Evolutionary conservation across 768 basidiomycete species (phyloP).

Genomic region (Coprinellus aureogranulatus): DNA sequence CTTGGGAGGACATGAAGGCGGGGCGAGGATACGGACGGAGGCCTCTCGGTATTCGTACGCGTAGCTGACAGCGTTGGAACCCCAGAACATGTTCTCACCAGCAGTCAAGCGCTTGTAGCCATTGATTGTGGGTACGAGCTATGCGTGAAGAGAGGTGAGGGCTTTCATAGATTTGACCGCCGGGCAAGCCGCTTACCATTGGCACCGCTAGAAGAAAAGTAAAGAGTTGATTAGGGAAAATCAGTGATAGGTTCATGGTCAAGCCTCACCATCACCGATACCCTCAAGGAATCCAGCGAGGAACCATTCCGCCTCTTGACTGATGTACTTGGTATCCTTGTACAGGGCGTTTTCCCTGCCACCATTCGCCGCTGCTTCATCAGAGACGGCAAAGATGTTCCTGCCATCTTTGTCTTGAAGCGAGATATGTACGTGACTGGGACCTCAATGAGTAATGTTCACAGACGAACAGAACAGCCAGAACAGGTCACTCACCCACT

Average conservation of each 20-base stretch:
- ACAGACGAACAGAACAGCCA: not conserved
- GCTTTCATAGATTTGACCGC: no score
- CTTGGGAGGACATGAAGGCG: conserved; percentile 76
- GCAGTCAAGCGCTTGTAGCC: conserved; percentile 96
- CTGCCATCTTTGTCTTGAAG: conserved; percentile 62
- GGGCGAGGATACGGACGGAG: conserved; percentile 87
- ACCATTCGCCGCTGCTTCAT: no score
- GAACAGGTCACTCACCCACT: conserved; percentile 65
- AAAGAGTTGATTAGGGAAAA: no score
- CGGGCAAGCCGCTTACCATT: no score
- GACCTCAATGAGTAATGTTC: not conserved
- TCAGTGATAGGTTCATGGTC: no score
- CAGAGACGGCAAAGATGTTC: no score
- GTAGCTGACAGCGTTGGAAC: conserved; percentile 90
- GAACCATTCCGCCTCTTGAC: no score
- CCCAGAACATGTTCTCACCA: conserved; percentile 95
- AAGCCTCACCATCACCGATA: no score
- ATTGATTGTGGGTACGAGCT: conserved; percentile 86
- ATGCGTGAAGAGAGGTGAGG: no score
- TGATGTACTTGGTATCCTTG: conserved; percentile 82
- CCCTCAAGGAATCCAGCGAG: conserved; percentile 92
- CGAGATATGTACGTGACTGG: conserved; percentile 89
- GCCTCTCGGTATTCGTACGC: conserved; percentile 95
- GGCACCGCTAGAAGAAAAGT: no score
- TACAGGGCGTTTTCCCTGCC: conserved; percentile 69